A percentile compares a stretch with the other conserved stretches of the same genome.
Conservation (phyloP, 306 rosid genomes). For the Biancaea sappan region DNA sequence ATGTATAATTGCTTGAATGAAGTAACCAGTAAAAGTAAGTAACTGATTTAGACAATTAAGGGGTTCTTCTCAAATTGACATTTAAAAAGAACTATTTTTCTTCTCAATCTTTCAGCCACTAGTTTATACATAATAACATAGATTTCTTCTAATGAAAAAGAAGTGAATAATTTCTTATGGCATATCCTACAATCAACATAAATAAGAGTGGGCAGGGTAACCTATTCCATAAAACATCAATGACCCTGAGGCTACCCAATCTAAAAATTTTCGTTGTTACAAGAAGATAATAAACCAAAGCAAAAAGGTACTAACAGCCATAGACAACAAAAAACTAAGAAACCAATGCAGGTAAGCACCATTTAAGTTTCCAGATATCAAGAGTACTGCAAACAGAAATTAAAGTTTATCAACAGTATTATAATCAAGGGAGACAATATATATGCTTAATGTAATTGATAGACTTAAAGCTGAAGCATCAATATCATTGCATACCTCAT, state of each 20-base stretch:
- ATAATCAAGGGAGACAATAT: conserved; percentile 20
- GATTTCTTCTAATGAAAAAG: not conserved
- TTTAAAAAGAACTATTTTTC: not conserved
- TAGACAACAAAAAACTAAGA: conserved; percentile 19
- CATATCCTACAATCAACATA: not conserved
- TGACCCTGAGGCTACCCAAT: not conserved
- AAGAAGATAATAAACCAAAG: conserved; percentile 2
- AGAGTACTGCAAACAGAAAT: not conserved
- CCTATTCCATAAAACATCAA: not conserved
- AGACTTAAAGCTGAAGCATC: not conserved
- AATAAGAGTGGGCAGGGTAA: not conserved
- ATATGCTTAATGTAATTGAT: not conserved
- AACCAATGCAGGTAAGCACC: not conserved
- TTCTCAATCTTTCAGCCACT: not conserved
- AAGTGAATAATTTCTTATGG: not conserved
- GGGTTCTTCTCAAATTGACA: not conserved
- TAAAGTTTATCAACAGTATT: conserved; percentile 11
- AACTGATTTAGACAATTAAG: not conserved
- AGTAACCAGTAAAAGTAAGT: not conserved
- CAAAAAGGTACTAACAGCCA: conserved; percentile 25
- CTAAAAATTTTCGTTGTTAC: not conserved
- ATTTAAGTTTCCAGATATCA: conserved; percentile 16
- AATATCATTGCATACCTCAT: conserved; percentile 61
- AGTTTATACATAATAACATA: not conserved
- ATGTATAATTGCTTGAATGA: not conserved